Evolutionary conservation across 73 alveolate genomes (phyloP).

Genomic region (Breviolum minutum): DNA sequence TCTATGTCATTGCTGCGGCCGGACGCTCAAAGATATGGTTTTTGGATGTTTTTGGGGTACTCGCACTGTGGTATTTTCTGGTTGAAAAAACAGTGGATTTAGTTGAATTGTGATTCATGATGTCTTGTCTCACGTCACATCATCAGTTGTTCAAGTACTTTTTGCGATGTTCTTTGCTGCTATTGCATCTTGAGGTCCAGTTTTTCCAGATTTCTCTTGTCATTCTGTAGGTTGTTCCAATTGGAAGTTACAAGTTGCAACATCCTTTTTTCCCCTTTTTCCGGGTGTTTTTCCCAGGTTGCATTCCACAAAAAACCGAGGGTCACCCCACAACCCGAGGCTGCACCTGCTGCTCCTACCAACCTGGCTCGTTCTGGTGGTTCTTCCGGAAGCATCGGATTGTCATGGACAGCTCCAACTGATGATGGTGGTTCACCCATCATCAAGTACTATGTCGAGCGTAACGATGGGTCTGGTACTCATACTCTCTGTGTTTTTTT

Average conservation of each 20-base stretch:
- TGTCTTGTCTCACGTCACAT: too few species aligned
- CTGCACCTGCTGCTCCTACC: constrained; percentile 70
- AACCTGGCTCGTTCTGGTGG: constrained; percentile 89
- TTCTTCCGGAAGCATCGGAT: constrained; percentile 50
- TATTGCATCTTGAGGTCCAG: too few species aligned
- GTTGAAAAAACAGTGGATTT: background rate
- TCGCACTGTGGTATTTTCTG: background rate
- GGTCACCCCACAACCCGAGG: background rate
- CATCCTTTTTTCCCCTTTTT: too few species aligned
- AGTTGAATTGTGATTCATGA: background rate
- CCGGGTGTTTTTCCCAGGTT: too few species aligned
- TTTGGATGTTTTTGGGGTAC: background rate
- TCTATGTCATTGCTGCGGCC: constrained; percentile 80
- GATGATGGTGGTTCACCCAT: constrained; percentile 86
- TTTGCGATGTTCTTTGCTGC: too few species aligned
- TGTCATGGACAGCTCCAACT: constrained; percentile 85
- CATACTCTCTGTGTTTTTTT: too few species aligned
- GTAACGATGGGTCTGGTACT: constrained; percentile 71
- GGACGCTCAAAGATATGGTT: background rate
- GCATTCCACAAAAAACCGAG: too few species aligned
- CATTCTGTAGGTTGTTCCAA: too few species aligned
- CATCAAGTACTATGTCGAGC: constrained; percentile 79
- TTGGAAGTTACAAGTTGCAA: too few species aligned
- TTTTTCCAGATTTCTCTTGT: too few species aligned
- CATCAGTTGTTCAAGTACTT: too few species aligned